Conservation (phyloP, 257 asterid genomes). For the Primulina eburnea region DNA sequence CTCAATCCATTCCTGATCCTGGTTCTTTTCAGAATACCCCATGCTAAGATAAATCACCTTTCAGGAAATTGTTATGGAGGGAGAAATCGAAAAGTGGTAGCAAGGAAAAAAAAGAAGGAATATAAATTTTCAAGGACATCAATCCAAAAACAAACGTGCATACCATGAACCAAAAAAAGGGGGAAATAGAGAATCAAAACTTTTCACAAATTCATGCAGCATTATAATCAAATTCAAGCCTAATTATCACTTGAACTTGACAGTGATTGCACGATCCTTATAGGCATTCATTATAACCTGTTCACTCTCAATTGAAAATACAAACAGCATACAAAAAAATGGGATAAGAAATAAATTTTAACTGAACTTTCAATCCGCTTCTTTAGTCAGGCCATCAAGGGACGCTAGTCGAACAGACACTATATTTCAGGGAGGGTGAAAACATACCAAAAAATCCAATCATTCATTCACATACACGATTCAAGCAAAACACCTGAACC, state of each 20-base stretch:
- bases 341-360: too few species aligned
- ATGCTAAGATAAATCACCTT: slow-evolving; percentile 29
- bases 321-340: too few species aligned
- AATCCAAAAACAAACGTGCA: too few species aligned
- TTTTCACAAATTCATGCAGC: not conserved
- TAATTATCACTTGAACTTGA: too few species aligned
- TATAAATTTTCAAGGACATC: not conserved
- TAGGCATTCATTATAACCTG: not conserved
- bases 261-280: not conserved
- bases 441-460: too few species aligned
- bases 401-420: too few species aligned
- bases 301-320: not conserved
- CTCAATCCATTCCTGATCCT: slow-evolving; percentile 58
- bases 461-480: too few species aligned
- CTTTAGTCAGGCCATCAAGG: too few species aligned
- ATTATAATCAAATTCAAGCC: not conserved
- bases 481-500: too few species aligned
- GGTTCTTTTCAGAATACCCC: slow-evolving; percentile 43
- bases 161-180: not conserved
- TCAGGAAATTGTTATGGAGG: slow-evolving; percentile 15
- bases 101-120: not conserved
- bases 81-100: not conserved
- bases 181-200: not conserved
- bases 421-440: too few species aligned
- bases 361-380: too few species aligned